phyloP scores from a whole-genome alignment of 1,284 basidiomycete genomes.

The Ustilago curta region DNA sequence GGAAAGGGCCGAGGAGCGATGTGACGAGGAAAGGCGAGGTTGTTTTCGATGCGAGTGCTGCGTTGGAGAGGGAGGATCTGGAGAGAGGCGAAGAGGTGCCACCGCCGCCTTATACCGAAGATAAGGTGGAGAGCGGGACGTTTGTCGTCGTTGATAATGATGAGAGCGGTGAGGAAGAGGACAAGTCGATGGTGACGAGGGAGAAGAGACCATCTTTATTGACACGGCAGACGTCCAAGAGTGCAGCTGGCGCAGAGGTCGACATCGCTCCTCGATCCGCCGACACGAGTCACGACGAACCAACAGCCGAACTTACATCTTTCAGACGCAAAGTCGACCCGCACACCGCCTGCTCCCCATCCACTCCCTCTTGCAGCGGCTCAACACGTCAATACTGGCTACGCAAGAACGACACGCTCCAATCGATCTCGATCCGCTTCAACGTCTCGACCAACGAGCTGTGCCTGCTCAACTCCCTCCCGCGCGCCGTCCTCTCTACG shows the following conservation, averaged over 20 bases:
- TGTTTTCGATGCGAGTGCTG: slow-evolving; percentile 36
- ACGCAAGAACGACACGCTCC: slow-evolving; percentile 40
- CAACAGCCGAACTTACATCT: background rate
- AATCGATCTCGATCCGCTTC: slow-evolving; percentile 47
- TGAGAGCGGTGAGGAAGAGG: slow-evolving; percentile 5
- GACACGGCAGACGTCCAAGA: slow-evolving; percentile 25
- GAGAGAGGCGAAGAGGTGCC: background rate
- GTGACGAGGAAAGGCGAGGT: slow-evolving; percentile 46
- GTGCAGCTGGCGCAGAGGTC: slow-evolving; percentile 23
- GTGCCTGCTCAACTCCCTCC: slow-evolving; percentile 44
- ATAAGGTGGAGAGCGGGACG: background rate
- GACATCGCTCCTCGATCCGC: slow-evolving; percentile 9
- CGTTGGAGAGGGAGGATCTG: slow-evolving; percentile 1
- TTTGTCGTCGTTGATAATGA: slow-evolving; percentile 35
- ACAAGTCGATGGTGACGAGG: background rate
- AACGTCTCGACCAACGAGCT: slow-evolving; percentile 32
- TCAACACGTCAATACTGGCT: slow-evolving; percentile 49
- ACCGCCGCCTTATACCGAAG: slow-evolving; percentile 37
- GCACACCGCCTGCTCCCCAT: slow-evolving; percentile 3
- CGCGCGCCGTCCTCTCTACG: slow-evolving; percentile 34
- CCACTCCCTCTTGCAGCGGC: slow-evolving; percentile 8
- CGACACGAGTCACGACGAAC: background rate
- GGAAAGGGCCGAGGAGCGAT: slow-evolving; percentile 47
- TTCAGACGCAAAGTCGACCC: slow-evolving; percentile 27
- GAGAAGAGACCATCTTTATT: slow-evolving; percentile 6